A percentile compares a stretch with the other conserved stretches of the same genome.
Evolutionary conservation across 352 stramenopile species (phyloP).

Genomic region (Pythium volutum): DNA sequence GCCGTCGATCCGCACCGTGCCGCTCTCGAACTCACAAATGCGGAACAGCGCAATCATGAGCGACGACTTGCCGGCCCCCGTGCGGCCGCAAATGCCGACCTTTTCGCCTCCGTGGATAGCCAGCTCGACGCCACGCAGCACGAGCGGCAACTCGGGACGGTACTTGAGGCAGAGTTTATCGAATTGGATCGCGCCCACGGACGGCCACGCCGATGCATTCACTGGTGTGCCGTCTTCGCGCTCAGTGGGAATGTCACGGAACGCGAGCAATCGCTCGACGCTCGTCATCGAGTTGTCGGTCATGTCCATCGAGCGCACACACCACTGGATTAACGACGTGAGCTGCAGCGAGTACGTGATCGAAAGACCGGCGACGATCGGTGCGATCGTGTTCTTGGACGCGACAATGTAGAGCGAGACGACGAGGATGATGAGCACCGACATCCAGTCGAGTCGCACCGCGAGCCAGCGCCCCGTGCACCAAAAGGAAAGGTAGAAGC

Average conservation of each 20-base stretch:
- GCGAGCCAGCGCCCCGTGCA: constrained; percentile 33
- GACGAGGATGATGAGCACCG: constrained; percentile 26
- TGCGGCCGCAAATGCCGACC: constrained; percentile 59
- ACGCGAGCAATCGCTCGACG: constrained; percentile 57
- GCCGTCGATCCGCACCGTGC: constrained; percentile 81
- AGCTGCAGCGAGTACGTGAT: constrained; percentile 88
- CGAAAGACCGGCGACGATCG: constrained; percentile 64
- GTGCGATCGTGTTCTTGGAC: not conserved
- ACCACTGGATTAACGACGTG: constrained; percentile 89
- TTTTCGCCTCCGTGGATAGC: constrained; percentile 76
- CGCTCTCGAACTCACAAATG: constrained; percentile 30
- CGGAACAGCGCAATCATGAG: constrained; percentile 42
- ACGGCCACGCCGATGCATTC: constrained; percentile 37
- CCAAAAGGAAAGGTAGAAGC: constrained; percentile 34
- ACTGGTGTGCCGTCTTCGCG: constrained; percentile 66
- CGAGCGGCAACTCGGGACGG: constrained; percentile 36
- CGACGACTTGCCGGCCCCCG: constrained; percentile 47
- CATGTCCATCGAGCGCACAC: constrained; percentile 82
- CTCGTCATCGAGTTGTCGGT: constrained; percentile 92
- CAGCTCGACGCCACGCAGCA: constrained; percentile 38
- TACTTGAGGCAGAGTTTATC: constrained; percentile 42
- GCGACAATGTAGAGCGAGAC: constrained; percentile 29
- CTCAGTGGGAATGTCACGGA: constrained; percentile 20
- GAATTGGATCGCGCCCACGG: constrained; percentile 35
- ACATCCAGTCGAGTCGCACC: constrained; percentile 40